phyloP scores from a whole-genome alignment of 208 protist genomes.

The Leishmania major region DNA sequence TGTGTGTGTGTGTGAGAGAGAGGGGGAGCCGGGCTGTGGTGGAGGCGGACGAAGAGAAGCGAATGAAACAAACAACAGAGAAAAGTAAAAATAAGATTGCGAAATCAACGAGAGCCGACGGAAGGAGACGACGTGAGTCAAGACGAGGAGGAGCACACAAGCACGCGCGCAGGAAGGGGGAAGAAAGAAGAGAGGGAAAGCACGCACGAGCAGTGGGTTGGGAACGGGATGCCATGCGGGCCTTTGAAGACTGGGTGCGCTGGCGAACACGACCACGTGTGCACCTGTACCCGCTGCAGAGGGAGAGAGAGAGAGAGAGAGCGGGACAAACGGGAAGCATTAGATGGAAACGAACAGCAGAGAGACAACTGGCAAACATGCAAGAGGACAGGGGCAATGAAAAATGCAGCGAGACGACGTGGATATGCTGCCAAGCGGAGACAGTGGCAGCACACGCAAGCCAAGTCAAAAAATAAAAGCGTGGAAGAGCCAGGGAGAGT shows the following conservation, averaged over 20 bases:
- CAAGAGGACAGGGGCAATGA: not conserved
- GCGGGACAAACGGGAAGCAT: not conserved
- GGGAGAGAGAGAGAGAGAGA: not conserved
- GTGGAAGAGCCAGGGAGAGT: not conserved
- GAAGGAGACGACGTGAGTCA: not conserved
- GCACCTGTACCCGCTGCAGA: not conserved
- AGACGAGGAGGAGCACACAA: not conserved
- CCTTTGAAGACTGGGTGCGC: not conserved
- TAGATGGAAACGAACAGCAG: not conserved
- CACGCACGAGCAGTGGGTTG: not conserved
- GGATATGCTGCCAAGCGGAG: not conserved
- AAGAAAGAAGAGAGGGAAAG: not conserved
- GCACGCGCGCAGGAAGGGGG: not conserved
- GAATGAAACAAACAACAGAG: not conserved
- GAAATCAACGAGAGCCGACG: not conserved
- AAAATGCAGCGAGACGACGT: not conserved
- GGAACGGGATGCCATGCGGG: not conserved
- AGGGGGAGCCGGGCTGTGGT: not conserved
- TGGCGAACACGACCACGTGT: not conserved
- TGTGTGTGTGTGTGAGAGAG: not conserved
- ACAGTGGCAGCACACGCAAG: not conserved
- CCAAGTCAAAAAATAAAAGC: not conserved
- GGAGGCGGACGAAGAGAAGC: not conserved
- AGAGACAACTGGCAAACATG: not conserved
- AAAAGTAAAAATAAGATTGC: not conserved